These are phyloP conservation scores for Aspergillus fumigatiaffinis DNA, from an alignment of 2,329 filamentous ascomycete species.

Conservation along the genomic window DNA sequence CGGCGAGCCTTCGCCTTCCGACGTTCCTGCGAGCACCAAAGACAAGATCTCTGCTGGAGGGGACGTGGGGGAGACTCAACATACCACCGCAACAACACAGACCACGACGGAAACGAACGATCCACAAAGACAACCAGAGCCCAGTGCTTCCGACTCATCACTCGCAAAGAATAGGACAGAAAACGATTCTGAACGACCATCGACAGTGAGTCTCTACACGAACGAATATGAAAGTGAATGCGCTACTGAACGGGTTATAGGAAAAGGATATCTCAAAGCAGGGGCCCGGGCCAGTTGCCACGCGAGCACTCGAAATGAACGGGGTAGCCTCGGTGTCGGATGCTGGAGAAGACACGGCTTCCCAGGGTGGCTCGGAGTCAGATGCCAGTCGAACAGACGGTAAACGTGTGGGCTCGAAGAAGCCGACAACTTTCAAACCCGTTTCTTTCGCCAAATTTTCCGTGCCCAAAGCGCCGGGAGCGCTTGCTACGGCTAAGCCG, in stretches of 20 bases:
- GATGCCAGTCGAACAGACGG: slow-evolving; percentile 56
- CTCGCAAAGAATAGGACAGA: slow-evolving; percentile 20
- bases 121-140: slow-evolving; percentile 22
- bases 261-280: slow-evolving; percentile 31
- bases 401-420: slow-evolving; percentile 54
- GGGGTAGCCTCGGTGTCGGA: slow-evolving; percentile 34
- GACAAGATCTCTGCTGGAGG: slow-evolving; percentile 51
- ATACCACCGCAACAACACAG: slow-evolving; percentile 35
- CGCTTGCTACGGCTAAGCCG: slow-evolving; percentile 47
- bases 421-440: slow-evolving; percentile 60
- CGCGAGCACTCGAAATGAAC: slow-evolving; percentile 38
- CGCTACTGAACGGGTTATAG: slow-evolving; percentile 22
- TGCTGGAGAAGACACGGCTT: slow-evolving; percentile 37
- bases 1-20: slow-evolving; percentile 60
- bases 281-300: slow-evolving; percentile 29
- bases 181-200: slow-evolving; percentile 21
- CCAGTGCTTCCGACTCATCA: slow-evolving; percentile 12
- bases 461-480: slow-evolving; percentile 57
- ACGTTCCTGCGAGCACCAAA: slow-evolving; percentile 61
- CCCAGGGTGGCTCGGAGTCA: slow-evolving; percentile 56
- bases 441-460: slow-evolving; percentile 65
- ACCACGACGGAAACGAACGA: slow-evolving; percentile 22
- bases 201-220: slow-evolving; percentile 27
- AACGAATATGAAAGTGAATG: slow-evolving; percentile 4
- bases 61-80: slow-evolving; percentile 41